phyloP scores from a whole-genome alignment of 1,284 basidiomycete species.

The Neonothopanus nambi region DNA sequence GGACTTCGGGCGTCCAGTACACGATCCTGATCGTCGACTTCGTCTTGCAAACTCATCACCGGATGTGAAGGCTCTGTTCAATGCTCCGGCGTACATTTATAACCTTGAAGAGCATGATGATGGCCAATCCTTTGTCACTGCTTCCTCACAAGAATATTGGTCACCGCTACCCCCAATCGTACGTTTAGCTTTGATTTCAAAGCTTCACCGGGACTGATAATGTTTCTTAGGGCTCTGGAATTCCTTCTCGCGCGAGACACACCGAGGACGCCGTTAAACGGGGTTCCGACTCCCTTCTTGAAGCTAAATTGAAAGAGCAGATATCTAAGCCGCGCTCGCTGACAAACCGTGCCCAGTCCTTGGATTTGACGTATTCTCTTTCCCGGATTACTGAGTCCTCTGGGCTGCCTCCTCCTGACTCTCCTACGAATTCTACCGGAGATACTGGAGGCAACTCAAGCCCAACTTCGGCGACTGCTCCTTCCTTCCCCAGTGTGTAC shows the following conservation, averaged over 20 bases:
- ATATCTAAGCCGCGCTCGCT: conserved; percentile 72
- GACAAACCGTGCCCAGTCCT: conserved; percentile 78
- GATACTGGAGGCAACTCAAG: conserved; percentile 71
- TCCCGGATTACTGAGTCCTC: conserved; percentile 73
- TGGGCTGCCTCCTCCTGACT: conserved; percentile 65
- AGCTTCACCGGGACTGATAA: neutral
- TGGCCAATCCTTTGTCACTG: conserved; percentile 54
- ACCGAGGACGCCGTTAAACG: conserved; percentile 78
- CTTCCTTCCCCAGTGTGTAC: conserved; percentile 82
- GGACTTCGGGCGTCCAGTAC: conserved; percentile 62
- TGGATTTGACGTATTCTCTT: conserved; percentile 77
- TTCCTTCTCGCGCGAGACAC: conserved; percentile 62
- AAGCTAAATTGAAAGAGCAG: conserved; percentile 82
- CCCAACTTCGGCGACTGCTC: conserved; percentile 71
- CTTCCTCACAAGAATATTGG: conserved; percentile 65
- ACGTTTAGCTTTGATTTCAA: conserved; percentile 30
- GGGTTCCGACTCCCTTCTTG: conserved; percentile 85
- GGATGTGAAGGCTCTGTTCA: conserved; percentile 95
- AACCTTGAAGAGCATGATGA: conserved; percentile 73
- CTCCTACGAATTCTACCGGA: conserved; percentile 74
- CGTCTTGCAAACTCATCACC: conserved; percentile 87
- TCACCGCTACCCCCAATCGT: conserved; percentile 77
- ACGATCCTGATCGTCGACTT: conserved; percentile 74
- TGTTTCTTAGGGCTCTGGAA: conserved; percentile 56
- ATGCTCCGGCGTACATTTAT: conserved; percentile 75